phyloP scores from a whole-genome alignment of 306 rosid species.

The Crotalaria pallida region DNA sequence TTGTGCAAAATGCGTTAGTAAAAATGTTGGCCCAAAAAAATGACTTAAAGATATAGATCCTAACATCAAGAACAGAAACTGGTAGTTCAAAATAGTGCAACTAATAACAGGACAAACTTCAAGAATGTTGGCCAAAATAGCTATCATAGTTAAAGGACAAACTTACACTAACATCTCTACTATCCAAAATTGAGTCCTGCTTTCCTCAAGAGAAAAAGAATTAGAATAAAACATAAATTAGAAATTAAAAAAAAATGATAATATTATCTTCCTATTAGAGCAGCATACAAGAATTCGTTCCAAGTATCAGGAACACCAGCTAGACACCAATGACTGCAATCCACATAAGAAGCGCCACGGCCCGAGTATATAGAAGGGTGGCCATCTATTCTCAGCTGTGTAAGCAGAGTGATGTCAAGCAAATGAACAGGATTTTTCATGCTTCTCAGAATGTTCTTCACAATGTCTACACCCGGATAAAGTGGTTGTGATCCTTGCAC shows the following conservation, averaged over 20 bases:
- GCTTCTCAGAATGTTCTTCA: conserved; percentile 32
- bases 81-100: neutral
- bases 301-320: conserved; percentile 75
- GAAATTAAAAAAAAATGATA: neutral
- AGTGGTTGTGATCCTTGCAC: conserved; percentile 28
- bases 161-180: neutral
- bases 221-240: neutral
- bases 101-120: no score
- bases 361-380: conserved; percentile 67
- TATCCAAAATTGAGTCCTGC: neutral
- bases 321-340: conserved; percentile 79
- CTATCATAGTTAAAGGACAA: neutral
- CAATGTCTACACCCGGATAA: conserved; percentile 44
- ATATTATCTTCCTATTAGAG: conserved; percentile 23
- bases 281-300: conserved; percentile 57
- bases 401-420: conserved; percentile 57
- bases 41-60: neutral
- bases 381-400: conserved; percentile 67
- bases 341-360: conserved; percentile 26
- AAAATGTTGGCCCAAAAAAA: neutral
- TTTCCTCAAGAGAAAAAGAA: neutral
- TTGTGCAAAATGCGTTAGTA: neutral
- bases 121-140: no score
- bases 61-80: neutral
- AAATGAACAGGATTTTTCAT: conserved; percentile 39